Evolutionary conservation across 2,329 filamentous ascomycete species (phyloP).

Genomic region (Trichoderma atrobrunneum): DNA sequence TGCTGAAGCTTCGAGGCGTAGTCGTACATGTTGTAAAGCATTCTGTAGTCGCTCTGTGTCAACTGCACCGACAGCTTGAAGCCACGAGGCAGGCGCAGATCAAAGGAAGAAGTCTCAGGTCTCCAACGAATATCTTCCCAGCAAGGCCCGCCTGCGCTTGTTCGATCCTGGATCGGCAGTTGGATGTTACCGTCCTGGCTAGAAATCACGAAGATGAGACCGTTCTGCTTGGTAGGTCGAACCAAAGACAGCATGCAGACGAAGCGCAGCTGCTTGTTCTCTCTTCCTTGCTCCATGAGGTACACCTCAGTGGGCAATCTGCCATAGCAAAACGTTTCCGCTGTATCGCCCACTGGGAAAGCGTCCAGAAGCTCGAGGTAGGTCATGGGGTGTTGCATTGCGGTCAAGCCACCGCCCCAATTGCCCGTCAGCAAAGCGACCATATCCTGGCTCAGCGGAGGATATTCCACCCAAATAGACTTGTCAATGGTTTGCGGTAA

Average conservation of each 20-base stretch:
- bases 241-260: constrained; percentile 74
- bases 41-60: constrained; percentile 72
- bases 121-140: constrained; percentile 86
- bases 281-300: constrained; percentile 69
- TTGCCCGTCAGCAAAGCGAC: constrained; percentile 66
- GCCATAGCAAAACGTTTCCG: constrained; percentile 73
- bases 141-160: constrained; percentile 65
- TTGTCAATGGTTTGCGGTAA: constrained; percentile 79
- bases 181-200: constrained; percentile 79
- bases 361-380: constrained; percentile 60
- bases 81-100: constrained; percentile 69
- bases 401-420: constrained; percentile 48
- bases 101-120: constrained; percentile 61
- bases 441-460: constrained; percentile 68
- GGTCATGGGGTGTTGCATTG: constrained; percentile 45
- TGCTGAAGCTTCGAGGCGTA: constrained; percentile 75
- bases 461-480: constrained; percentile 78
- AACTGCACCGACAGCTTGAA: constrained; percentile 71
- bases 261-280: constrained; percentile 65
- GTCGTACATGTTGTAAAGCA: constrained; percentile 79
- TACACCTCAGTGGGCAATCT: constrained; percentile 72
- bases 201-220: constrained; percentile 69
- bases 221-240: constrained; percentile 65
- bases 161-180: constrained; percentile 63
- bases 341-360: constrained; percentile 74